Percentiles rank a stretch among this genome's conserved stretches.
Evolutionary conservation across 2,329 filamentous ascomycete genomes (phyloP).

Genomic region (Aspergillus arachidicola): DNA sequence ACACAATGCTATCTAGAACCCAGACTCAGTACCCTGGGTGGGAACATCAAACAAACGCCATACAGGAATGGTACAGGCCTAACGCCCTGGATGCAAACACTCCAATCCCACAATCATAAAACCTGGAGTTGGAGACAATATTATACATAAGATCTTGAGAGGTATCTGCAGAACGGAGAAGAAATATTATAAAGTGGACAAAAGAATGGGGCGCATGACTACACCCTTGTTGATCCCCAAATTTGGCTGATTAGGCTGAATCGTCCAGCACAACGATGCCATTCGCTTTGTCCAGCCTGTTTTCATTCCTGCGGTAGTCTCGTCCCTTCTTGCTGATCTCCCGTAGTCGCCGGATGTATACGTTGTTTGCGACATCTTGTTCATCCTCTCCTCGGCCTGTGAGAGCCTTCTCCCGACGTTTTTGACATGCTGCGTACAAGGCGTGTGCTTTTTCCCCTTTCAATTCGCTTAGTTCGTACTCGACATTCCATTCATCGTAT

Average conservation of each 20-base stretch:
- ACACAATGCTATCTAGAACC: background rate
- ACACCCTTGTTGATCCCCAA: background rate
- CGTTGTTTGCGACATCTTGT: constrained; percentile 44
- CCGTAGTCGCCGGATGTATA: constrained; percentile 46
- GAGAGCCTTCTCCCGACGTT: constrained; percentile 56
- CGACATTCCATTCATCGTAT: constrained; percentile 67
- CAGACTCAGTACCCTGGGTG: background rate
- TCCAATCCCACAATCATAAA: background rate
- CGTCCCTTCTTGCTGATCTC: constrained; percentile 59
- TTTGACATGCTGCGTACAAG: constrained; percentile 61
- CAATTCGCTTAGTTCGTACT: constrained; percentile 75
- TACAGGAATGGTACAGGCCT: background rate
- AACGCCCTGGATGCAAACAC: background rate
- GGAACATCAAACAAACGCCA: background rate
- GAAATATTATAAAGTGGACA: background rate
- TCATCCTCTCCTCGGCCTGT: constrained; percentile 40
- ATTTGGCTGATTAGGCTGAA: background rate
- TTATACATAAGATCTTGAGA: background rate
- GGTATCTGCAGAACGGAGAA: constrained; percentile 3
- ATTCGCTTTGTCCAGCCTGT: constrained; percentile 52
- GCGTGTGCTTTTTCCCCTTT: constrained; percentile 44
- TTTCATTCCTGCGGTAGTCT: constrained; percentile 58
- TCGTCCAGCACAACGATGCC: constrained; percentile 38
- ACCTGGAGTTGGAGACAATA: background rate
- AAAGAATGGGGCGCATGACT: background rate